phyloP scores from a whole-genome alignment of 78 protist species.

The Pigoraptor vietnamica region DNA sequence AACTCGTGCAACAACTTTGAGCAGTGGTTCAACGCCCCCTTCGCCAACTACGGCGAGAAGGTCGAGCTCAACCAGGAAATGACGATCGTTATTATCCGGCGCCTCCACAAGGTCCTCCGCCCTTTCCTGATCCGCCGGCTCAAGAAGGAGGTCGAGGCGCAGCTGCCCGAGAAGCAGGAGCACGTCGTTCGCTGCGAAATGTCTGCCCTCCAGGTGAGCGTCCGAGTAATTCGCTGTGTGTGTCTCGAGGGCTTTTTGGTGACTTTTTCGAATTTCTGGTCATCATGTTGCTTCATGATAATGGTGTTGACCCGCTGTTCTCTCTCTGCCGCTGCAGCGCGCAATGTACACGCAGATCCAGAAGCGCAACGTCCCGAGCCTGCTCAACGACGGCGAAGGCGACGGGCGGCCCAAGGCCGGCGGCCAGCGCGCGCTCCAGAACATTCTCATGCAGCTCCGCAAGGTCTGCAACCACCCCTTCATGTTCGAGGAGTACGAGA shows the following conservation, averaged over 20 bases:
- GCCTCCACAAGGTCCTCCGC: conserved; percentile 64
- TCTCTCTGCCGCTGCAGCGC: too few species aligned
- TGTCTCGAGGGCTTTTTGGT: background rate
- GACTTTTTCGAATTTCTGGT: too few species aligned
- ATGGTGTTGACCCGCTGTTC: too few species aligned
- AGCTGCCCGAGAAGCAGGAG: conserved; percentile 84
- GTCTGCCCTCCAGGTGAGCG: conserved; percentile 61
- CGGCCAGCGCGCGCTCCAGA: conserved; percentile 17
- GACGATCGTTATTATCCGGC: conserved; percentile 60
- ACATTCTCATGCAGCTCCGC: conserved; percentile 91
- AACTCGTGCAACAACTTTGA: conserved; percentile 60
- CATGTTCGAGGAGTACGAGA: conserved; percentile 58
- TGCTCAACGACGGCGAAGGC: background rate
- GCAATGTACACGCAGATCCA: too few species aligned
- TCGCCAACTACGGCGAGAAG: conserved; percentile 43
- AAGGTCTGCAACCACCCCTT: conserved; percentile 95
- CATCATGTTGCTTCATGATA: too few species aligned
- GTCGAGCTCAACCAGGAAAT: conserved; percentile 66
- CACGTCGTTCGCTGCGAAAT: conserved; percentile 59
- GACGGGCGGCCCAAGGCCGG: background rate
- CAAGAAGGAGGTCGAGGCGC: conserved; percentile 79
- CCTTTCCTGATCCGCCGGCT: conserved; percentile 87
- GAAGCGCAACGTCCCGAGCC: background rate
- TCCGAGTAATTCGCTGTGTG: background rate
- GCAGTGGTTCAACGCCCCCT: conserved; percentile 84